A percentile compares a stretch with the other conserved stretches of the same genome.
Evolutionary conservation across 2,329 filamentous ascomycete species (phyloP).

Genomic region (Amesomyces nigricolor): DNA sequence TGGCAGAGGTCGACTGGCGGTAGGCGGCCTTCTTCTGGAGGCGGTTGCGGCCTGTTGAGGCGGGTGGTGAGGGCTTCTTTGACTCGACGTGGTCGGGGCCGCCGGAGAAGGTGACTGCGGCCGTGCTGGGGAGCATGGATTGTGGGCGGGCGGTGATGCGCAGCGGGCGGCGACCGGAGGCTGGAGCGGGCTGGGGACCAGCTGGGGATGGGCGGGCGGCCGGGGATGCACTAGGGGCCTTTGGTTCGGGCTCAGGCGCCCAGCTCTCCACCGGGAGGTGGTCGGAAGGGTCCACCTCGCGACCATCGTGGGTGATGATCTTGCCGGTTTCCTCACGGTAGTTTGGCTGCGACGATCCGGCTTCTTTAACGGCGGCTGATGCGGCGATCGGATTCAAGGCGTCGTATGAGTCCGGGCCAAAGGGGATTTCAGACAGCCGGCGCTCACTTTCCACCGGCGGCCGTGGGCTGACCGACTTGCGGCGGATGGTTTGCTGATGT

Average conservation of each 20-base stretch:
- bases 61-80: conserved; percentile 23
- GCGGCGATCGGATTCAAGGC: conserved; percentile 57
- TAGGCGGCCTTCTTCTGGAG: conserved; percentile 57
- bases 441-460: conserved; percentile 48
- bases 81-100: conserved; percentile 33
- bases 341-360: conserved; percentile 31
- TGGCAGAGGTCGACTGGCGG: conserved; percentile 34
- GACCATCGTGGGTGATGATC: conserved; percentile 69
- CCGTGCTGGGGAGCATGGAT: conserved; percentile 37
- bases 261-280: conserved; percentile 71
- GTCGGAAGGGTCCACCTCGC: conserved; percentile 74
- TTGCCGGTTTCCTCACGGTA: conserved; percentile 56
- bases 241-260: conserved; percentile 69
- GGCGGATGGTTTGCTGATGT: conserved; percentile 45
- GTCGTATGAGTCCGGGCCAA: conserved; percentile 71
- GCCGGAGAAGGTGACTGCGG: conserved; percentile 29
- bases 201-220: conserved; percentile 42
- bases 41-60: conserved; percentile 45
- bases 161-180: conserved; percentile 46
- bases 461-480: conserved; percentile 70
- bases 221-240: conserved; percentile 34
- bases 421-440: conserved; percentile 58
- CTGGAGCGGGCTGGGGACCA: conserved; percentile 50
- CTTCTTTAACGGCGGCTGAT: conserved; percentile 32
- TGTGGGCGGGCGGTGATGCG: conserved; percentile 47